These are phyloP conservation scores for Colletotrichum simmondsii DNA, from an alignment of 2,329 filamentous ascomycete species.

Conservation along the genomic window DNA sequence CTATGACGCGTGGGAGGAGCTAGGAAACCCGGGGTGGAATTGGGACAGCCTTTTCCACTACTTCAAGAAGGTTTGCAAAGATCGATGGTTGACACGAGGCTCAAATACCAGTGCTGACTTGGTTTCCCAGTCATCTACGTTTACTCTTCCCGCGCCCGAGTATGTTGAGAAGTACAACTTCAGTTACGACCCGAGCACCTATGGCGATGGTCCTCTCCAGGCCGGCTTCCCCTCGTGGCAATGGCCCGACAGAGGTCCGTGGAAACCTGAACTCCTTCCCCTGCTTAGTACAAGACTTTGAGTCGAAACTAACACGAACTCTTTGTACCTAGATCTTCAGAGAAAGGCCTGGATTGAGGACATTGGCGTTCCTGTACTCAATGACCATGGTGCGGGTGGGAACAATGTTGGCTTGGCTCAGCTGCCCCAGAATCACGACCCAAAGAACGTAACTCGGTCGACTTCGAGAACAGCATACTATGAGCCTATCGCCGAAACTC, in stretches of 20 bases:
- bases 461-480: slow-evolving; percentile 44
- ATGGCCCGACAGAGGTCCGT: slow-evolving; percentile 37
- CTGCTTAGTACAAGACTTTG: no score
- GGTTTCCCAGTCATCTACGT: slow-evolving; percentile 42
- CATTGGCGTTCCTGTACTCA: slow-evolving; percentile 25
- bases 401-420: slow-evolving; percentile 38
- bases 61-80: slow-evolving; percentile 50
- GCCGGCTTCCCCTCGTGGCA: slow-evolving; percentile 40
- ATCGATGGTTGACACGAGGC: no score
- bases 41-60: slow-evolving; percentile 58
- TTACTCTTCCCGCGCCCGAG: slow-evolving; percentile 42
- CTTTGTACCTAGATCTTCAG: slow-evolving; percentile 8
- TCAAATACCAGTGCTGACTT: slow-evolving; percentile 39
- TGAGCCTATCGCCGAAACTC: slow-evolving; percentile 43
- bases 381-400: slow-evolving; percentile 34
- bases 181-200: slow-evolving; percentile 36
- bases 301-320: no score
- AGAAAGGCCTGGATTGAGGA: slow-evolving; percentile 29
- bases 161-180: slow-evolving; percentile 41
- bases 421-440: slow-evolving; percentile 47
- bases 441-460: slow-evolving; percentile 51
- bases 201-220: slow-evolving; percentile 39
- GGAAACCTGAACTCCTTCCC: no score
- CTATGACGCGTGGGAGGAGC: slow-evolving; percentile 54
- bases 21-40: slow-evolving; percentile 57